Evolutionary conservation across 768 basidiomycete species (phyloP).

Genomic region (Leucogyrophana mollusca): DNA sequence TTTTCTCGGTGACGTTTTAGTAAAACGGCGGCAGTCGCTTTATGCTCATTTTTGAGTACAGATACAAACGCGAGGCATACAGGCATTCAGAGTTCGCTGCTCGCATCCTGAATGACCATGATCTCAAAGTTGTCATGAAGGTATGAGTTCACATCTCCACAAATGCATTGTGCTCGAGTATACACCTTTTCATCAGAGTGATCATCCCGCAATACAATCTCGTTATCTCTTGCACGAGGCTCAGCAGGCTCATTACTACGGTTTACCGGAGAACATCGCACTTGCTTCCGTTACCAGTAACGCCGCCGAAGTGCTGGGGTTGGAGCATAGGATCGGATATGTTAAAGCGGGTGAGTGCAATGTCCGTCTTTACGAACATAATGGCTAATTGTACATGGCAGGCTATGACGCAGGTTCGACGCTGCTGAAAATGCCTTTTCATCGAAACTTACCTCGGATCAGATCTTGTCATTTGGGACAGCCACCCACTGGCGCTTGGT

Average conservation of each 20-base stretch:
- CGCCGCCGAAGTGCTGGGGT: conserved; percentile 67
- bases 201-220: conserved; percentile 56
- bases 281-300: conserved; percentile 70
- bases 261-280: conserved; percentile 62
- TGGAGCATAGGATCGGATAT: conserved; percentile 77
- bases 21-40: no score
- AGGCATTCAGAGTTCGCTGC: conserved; percentile 65
- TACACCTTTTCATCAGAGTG: conserved; percentile 48
- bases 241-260: conserved; percentile 69
- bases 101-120: conserved; percentile 55
- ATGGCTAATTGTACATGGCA: conserved; percentile 15
- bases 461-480: conserved; percentile 78
- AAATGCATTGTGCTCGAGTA: neutral
- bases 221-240: conserved; percentile 60
- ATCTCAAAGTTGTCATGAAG: conserved; percentile 63
- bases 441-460: neutral
- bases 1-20: conserved; percentile 47
- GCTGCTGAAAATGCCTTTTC: conserved; percentile 5
- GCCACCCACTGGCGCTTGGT: conserved; percentile 74
- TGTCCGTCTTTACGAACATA: neutral
- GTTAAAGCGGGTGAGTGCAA: conserved; percentile 39
- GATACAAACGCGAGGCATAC: conserved; percentile 59
- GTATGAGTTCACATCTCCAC: conserved; percentile 31
- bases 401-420: conserved; percentile 69
- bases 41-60: no score